Conservation (phyloP, 2,329 filamentous ascomycete species). For the Zymoseptoria tritici region DNA sequence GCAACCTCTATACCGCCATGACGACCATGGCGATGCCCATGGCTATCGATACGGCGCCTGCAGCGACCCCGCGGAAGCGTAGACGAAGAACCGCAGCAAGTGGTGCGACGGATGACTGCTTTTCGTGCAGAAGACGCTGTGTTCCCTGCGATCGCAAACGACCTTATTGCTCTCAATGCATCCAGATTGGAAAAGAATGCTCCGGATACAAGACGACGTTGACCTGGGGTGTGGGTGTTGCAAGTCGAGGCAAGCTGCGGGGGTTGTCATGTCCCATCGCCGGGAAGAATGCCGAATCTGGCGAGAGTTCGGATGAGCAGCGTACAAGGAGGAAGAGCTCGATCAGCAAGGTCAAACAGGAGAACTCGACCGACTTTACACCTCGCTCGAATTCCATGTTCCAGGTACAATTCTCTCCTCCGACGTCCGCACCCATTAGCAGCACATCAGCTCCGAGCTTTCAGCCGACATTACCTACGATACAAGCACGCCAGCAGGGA, state of each 20-base stretch:
- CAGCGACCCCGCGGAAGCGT: slow-evolving; percentile 49
- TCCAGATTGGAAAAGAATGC: slow-evolving; percentile 86
- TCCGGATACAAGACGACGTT: slow-evolving; percentile 94
- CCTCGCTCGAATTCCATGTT: slow-evolving; percentile 1
- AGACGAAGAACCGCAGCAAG: slow-evolving; percentile 81
- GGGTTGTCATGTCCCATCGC: slow-evolving; percentile 69
- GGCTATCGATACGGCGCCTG: slow-evolving; percentile 3
- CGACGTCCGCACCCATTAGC: slow-evolving; percentile 9
- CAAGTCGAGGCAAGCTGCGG: slow-evolving; percentile 87
- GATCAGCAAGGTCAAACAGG: slow-evolving; percentile 6
- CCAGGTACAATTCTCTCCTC: background rate
- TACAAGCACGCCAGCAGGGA: slow-evolving; percentile 12
- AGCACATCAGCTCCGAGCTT: slow-evolving; percentile 3
- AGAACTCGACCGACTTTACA: background rate
- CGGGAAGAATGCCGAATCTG: slow-evolving; percentile 32
- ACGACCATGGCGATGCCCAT: background rate
- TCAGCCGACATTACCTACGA: slow-evolving; percentile 13
- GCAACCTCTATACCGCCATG: background rate
- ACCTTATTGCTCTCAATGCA: slow-evolving; percentile 90
- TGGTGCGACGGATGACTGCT: slow-evolving; percentile 90
- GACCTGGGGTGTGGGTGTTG: slow-evolving; percentile 94
- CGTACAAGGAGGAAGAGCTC: slow-evolving; percentile 21
- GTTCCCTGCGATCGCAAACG: slow-evolving; percentile 83
- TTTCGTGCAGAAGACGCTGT: slow-evolving; percentile 77
- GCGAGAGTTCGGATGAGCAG: slow-evolving; percentile 9